Percentiles rank a stretch among this genome's conserved stretches.
phyloP scores from a whole-genome alignment of 768 basidiomycete genomes.

The Termitomyces heimii region DNA sequence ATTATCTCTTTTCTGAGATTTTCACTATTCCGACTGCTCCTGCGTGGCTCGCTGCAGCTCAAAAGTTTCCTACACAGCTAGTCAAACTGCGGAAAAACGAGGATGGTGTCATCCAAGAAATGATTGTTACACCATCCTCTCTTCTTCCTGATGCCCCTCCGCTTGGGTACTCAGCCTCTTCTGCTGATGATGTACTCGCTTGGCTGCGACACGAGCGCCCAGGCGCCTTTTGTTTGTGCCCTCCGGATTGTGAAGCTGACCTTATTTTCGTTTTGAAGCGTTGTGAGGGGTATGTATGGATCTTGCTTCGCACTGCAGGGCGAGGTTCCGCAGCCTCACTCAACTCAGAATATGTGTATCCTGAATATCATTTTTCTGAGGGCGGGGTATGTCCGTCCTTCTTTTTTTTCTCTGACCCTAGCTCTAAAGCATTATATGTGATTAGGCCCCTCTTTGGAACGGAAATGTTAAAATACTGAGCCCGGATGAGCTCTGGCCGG shows the following conservation, averaged over 20 bases:
- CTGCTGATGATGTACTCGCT: not conserved
- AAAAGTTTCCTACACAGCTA: not conserved
- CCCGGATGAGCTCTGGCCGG: not conserved
- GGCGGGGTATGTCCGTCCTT: not conserved
- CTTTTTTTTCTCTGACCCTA: not conserved
- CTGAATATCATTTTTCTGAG: not conserved
- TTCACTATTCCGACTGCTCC: not conserved
- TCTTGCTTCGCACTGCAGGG: not conserved
- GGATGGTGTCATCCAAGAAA: not conserved
- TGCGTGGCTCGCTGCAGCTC: not conserved
- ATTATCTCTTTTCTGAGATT: not conserved
- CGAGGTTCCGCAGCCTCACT: not conserved
- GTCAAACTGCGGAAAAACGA: not conserved
- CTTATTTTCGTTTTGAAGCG: not conserved
- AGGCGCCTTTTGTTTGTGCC: not conserved
- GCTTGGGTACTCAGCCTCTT: not conserved
- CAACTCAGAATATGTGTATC: not conserved
- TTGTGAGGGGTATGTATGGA: not conserved
- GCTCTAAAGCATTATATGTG: not conserved
- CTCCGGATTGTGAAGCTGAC: not conserved
- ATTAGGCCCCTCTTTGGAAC: not conserved
- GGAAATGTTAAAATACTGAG: not conserved
- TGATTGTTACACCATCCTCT: not conserved
- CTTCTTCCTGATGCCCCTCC: not conserved
- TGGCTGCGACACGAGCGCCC: not conserved